phyloP scores from a whole-genome alignment of 2,329 filamentous ascomycete genomes.

The Pseudocercospora crystallina region DNA sequence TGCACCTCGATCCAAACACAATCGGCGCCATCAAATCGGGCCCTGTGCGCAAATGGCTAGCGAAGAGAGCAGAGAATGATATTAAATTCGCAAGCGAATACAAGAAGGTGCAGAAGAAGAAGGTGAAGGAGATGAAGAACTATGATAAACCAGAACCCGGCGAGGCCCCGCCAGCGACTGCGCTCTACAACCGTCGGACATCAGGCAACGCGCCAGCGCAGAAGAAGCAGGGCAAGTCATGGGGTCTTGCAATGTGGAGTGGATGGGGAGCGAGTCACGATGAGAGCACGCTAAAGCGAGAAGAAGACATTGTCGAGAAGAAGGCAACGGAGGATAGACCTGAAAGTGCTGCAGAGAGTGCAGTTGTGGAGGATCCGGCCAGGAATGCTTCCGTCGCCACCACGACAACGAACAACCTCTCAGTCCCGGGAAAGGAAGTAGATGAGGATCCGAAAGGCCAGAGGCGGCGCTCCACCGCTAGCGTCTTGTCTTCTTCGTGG shows the following conservation, averaged over 20 bases:
- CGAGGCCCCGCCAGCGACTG: constrained; percentile 79
- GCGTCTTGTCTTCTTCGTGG: constrained; percentile 22
- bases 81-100: constrained; percentile 68
- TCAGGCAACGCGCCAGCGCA: constrained; percentile 30
- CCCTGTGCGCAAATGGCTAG: constrained; percentile 81
- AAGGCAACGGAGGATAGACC: constrained; percentile 8
- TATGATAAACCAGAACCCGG: constrained; percentile 68
- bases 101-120: constrained; percentile 69
- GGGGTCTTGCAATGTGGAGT: constrained; percentile 80
- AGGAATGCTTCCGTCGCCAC: neutral
- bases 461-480: constrained; percentile 25
- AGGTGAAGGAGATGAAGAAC: constrained; percentile 68
- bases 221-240: constrained; percentile 50
- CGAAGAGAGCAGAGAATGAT: constrained; percentile 71
- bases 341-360: constrained; percentile 1
- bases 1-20: constrained; percentile 63
- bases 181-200: constrained; percentile 57
- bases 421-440: constrained; percentile 12
- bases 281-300: constrained; percentile 66
- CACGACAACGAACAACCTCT: constrained; percentile 7
- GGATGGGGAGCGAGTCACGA: constrained; percentile 89
- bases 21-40: constrained; percentile 78
- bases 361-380: neutral
- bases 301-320: constrained; percentile 47
- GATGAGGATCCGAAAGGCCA: constrained; percentile 16